These are phyloP conservation scores for Lyophyllum decastes DNA, from an alignment of 768 basidiomycete genomes.

Conservation along the genomic window DNA sequence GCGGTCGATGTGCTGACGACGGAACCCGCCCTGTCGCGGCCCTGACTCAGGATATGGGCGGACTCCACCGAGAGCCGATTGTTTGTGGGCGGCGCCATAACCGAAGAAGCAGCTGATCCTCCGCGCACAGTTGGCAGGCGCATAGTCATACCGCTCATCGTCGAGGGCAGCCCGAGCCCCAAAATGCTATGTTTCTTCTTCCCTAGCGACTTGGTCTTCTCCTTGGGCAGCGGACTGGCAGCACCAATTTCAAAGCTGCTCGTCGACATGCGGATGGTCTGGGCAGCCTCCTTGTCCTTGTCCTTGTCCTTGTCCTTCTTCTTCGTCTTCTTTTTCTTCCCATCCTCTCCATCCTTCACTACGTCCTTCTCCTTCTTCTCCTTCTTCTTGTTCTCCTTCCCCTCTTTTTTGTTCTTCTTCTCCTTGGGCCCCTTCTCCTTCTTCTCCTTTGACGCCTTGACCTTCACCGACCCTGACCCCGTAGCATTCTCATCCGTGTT, in stretches of 20 bases:
- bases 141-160: slow-evolving; percentile 35
- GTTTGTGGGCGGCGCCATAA: slow-evolving; percentile 3
- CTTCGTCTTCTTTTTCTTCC: slow-evolving; percentile 26
- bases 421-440: slow-evolving; percentile 13
- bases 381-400: slow-evolving; percentile 28
- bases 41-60: slow-evolving; percentile 19
- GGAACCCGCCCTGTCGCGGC: slow-evolving; percentile 37
- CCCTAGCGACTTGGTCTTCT: slow-evolving; percentile 38
- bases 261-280: slow-evolving; percentile 49
- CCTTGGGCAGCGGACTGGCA: slow-evolving; percentile 40
- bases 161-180: slow-evolving; percentile 62
- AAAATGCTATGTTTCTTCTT: slow-evolving; percentile 66
- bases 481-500: slow-evolving; percentile 31
- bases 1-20: slow-evolving; percentile 31
- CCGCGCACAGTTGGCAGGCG: slow-evolving; percentile 42
- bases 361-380: slow-evolving; percentile 17
- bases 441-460: slow-evolving; percentile 15
- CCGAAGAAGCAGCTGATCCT: slow-evolving; percentile 36
- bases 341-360: slow-evolving; percentile 8
- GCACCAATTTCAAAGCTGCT: slow-evolving; percentile 72
- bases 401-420: slow-evolving; percentile 32
- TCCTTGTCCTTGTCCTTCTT: slow-evolving; percentile 39
- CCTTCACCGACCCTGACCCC: not conserved
- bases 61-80: slow-evolving; percentile 40
- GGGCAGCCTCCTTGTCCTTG: slow-evolving; percentile 28